These are phyloP conservation scores for Sergeia podlipaevii DNA, from an alignment of 208 protist genomes.

Conservation along the genomic window DNA sequence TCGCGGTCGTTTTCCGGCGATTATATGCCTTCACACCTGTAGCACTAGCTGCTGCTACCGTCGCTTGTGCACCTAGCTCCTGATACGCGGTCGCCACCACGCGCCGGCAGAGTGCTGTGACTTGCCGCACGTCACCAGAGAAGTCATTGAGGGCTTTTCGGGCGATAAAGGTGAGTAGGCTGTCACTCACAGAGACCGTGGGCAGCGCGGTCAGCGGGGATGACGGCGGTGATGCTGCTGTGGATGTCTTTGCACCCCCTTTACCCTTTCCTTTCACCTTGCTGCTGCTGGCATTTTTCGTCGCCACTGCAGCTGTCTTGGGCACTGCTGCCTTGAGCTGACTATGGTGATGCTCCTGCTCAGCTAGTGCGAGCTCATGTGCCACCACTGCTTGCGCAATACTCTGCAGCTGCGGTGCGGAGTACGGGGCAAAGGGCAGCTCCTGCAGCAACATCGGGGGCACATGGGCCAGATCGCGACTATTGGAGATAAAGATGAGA, in stretches of 20 bases:
- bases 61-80: constrained; percentile 8
- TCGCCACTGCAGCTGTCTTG: not conserved
- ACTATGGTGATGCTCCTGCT: too few species aligned
- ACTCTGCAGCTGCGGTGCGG: constrained; percentile 28
- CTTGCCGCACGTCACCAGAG: constrained; percentile 69
- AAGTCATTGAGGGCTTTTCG: constrained; percentile 56
- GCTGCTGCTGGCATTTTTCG: not conserved
- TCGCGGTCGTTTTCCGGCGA: too few species aligned
- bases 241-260: not conserved
- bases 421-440: constrained; percentile 69
- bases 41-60: not conserved
- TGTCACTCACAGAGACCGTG: constrained; percentile 33
- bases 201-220: constrained; percentile 8
- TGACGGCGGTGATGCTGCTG: not conserved
- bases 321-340: not conserved
- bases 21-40: not conserved
- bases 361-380: constrained; percentile 20
- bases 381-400: constrained; percentile 32
- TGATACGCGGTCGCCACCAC: constrained; percentile 42
- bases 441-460: constrained; percentile 54
- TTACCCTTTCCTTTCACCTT: not conserved
- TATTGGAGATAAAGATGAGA: constrained; percentile 79
- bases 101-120: constrained; percentile 62
- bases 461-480: constrained; percentile 73
- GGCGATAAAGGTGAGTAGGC: constrained; percentile 58